phyloP scores from a whole-genome alignment of 805 yeast genomes.

The Citeromyces nyonsensis region DNA sequence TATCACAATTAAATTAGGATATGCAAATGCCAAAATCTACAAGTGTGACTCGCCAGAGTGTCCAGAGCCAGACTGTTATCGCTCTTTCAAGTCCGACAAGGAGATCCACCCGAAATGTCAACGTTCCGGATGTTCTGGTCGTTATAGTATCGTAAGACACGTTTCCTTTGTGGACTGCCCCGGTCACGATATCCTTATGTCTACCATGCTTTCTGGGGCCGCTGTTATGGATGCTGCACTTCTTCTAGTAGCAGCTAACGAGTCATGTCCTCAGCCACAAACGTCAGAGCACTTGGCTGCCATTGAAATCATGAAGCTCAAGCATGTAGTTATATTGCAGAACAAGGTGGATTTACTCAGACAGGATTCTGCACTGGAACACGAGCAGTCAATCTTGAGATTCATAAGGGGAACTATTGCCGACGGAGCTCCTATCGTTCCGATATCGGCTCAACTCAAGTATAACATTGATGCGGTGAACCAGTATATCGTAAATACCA shows the following conservation, averaged over 20 bases:
- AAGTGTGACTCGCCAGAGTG: slow-evolving; percentile 76
- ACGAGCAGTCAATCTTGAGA: slow-evolving; percentile 79
- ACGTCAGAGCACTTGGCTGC: slow-evolving; percentile 99
- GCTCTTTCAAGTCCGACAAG: slow-evolving; percentile 86
- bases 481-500: slow-evolving; percentile 85
- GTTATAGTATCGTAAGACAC: slow-evolving; percentile 84
- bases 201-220: slow-evolving; percentile 99
- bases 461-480: slow-evolving; percentile 98
- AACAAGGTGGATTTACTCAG: slow-evolving; percentile 98
- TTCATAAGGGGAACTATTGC: slow-evolving; percentile 97
- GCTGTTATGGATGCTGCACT: slow-evolving; percentile 99
- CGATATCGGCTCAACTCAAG: slow-evolving; percentile 96
- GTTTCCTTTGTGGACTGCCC: slow-evolving; percentile 99
- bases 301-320: slow-evolving; percentile 95
- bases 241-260: slow-evolving; percentile 92
- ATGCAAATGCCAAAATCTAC: slow-evolving; percentile 97
- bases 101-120: slow-evolving; percentile 91
- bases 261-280: slow-evolving; percentile 99
- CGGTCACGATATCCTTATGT: slow-evolving; percentile 99
- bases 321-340: slow-evolving; percentile 90
- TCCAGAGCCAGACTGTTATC: slow-evolving; percentile 91
- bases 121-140: slow-evolving; percentile 76
- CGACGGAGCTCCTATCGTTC: slow-evolving; percentile 97
- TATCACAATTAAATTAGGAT: slow-evolving; percentile 95
- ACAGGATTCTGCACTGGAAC: slow-evolving; percentile 92